Base-by-base conservation (phyloP, 495 filamentous ascomycete species). In the Tetracladium marchalianum region DNA sequence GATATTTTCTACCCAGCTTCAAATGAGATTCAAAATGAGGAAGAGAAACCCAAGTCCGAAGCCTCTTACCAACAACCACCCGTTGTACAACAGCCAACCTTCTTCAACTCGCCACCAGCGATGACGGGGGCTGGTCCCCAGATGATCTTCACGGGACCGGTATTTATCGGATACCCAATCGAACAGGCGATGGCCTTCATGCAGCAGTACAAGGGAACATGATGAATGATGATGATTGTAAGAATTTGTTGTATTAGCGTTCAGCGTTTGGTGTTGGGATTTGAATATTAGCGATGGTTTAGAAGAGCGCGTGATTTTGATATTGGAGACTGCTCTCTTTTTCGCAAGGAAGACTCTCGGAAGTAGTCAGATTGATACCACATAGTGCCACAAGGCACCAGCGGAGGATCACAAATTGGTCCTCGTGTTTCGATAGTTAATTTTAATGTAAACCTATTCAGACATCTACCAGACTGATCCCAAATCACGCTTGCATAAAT, bases 91-190 rank as follows among this genome's bases (percentile, higher is more conserved):
- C 44, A 51, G 39, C 56, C 52, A 10, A 31, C 49, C 12, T 58
- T 58, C 39, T 52, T 58, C 24, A 45, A 58, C 18, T 41, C 49
- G 17, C 39, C 42, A 1, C 44, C 43, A 11, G 27, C 32, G 18
- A 45, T 41, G 35, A 39, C 31, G 16, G 34, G 39, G 31, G 33
- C 12, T 40, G 38, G 16, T 12, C 72, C 82, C 1, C 78, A 80
- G 52, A 75, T 93, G 69, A 66, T 86, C 0, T 92, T 93, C 49
- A 90, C 82, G 17, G 89, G 89, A 0, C 87, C 89, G 0, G 86
- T 94, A 1, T 94, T 95, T 55, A 84, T 94, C 51, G 88, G 87
- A 0, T 94, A 92, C 58, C 75, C 83, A 1, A 72, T 87, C 32
- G 86, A 92, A 47, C 81, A 92, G 58, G 80, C 85, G 13, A 75